These are phyloP conservation scores for Blastocystis sp. DNA, from an alignment of 352 stramenopile species.

Conservation along the genomic window DNA sequence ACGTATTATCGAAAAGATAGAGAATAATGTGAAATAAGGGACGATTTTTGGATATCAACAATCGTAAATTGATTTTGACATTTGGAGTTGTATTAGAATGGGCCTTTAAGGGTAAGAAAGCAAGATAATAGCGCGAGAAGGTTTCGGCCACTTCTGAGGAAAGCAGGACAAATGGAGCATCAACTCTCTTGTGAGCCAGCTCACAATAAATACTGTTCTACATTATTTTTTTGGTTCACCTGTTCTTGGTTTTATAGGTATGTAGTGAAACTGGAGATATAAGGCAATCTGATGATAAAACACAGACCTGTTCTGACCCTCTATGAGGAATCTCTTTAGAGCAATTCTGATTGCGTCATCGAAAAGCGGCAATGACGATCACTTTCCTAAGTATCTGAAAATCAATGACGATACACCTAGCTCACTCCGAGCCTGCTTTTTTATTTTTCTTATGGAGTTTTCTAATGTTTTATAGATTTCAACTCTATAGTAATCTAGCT, in stretches of 20 bases:
- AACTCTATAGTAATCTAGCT: neutral
- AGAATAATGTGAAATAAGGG: no score
- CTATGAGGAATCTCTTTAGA: constrained; percentile 18
- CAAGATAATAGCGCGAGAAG: no score
- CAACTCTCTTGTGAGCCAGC: neutral
- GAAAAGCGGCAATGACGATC: neutral
- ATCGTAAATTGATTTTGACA: no score
- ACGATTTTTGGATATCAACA: no score
- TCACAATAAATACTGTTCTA: neutral
- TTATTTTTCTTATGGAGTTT: neutral
- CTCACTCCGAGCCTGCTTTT: constrained; percentile 30
- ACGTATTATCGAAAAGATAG: no score
- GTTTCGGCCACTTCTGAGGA: no score
- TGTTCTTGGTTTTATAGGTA: neutral
- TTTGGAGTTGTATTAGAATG: no score
- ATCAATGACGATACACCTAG: constrained; percentile 11
- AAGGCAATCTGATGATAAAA: constrained; percentile 31
- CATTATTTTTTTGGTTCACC: neutral
- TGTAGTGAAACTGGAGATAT: neutral
- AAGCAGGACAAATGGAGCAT: neutral
- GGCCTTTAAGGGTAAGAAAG: no score
- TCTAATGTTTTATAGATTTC: constrained; percentile 18
- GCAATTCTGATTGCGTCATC: constrained; percentile 49
- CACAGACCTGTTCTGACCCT: constrained; percentile 61
- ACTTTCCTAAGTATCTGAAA: constrained; percentile 10